Conservation (phyloP, 768 basidiomycete species). For the Suillus bovinus region DNA sequence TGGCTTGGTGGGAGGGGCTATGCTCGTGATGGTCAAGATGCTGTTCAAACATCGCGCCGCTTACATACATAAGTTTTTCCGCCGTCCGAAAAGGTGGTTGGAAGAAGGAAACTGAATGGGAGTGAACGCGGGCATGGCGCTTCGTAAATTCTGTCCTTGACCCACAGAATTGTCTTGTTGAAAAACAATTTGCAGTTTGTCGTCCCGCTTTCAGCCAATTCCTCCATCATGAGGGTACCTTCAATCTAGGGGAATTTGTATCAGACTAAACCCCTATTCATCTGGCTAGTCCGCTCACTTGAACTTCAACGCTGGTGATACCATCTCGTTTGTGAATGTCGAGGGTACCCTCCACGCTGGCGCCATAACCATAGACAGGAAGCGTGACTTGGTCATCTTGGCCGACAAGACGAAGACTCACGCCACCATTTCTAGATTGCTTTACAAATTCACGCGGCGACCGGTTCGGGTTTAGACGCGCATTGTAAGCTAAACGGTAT, state of each 20-base stretch:
- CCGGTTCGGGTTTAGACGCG: constrained; percentile 36
- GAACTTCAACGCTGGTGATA: constrained; percentile 62
- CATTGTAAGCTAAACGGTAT: constrained; percentile 49
- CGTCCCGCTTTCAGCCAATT: constrained; percentile 68
- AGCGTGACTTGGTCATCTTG: constrained; percentile 51
- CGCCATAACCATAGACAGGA: constrained; percentile 59
- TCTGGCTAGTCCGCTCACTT: constrained; percentile 39
- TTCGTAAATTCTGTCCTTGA: constrained; percentile 41
- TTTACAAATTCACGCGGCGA: constrained; percentile 56
- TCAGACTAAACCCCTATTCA: constrained; percentile 4
- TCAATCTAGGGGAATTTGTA: constrained; percentile 47
- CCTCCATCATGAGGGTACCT: constrained; percentile 56
- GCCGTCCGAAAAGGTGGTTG: constrained; percentile 56
- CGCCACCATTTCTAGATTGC: constrained; percentile 53
- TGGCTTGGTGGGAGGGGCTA: constrained; percentile 74
- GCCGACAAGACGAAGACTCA: constrained; percentile 49
- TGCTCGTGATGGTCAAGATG: constrained; percentile 2
- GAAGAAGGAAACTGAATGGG: constrained; percentile 57
- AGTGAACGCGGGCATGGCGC: constrained; percentile 52
- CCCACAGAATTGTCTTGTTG: constrained; percentile 58
- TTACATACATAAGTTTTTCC: constrained; percentile 58
- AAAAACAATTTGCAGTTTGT: constrained; percentile 52
- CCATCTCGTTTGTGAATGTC: constrained; percentile 56
- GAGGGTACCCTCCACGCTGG: constrained; percentile 54
- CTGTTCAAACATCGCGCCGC: background rate